Base-by-base conservation (phyloP, 495 filamentous ascomycete species). In the Hyaloscypha variabilis region DNA sequence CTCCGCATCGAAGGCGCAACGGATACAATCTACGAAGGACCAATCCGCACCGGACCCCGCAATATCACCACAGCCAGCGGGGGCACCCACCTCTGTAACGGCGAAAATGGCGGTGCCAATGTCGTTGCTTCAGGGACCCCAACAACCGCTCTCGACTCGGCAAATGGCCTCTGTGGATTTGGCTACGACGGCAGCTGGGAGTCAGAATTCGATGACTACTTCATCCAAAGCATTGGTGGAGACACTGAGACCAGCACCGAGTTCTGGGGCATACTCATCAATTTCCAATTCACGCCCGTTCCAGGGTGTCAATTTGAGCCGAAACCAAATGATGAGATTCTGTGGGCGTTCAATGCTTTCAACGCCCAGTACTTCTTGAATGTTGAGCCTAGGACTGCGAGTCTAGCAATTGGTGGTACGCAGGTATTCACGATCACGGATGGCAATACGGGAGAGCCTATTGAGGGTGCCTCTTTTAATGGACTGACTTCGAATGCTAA, bases 271-370 rank as follows among this genome's bases (percentile, higher is more conserved):
- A 17, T 28, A 58, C 54, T 58, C 24, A 58, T 29, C 11, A 58
- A 58, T 21, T 58, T 58, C 54, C 54, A 58, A 58, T 58, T 58
- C 28, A 30, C 54, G 21, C 54, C 24, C 2, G 19, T 13, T 6
- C 10, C 24, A 29, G 54, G 54, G 14, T 58, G 54, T 28, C 8
- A n/a, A 58, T 14, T 2, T 2, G 54, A 58, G 14, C 54, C 19
- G 0, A 21, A 8, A 14, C 54, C 54, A 3, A 30, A 8, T 2
- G 54, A 58, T 58, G 25, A 28, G 25, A 58, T 58, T n/a, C 21
- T 58, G 29, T 58, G 54, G 54, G 28, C 54, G n/a, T 58, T 14
- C 24, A 17, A 58, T 31, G 54, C 54, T 58, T 13, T n/a, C 13
- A 58, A 58, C 30, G n/a, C 23, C 4, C 17, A 1, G 14, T 3